phyloP scores from a whole-genome alignment of 2,329 filamentous ascomycete species.

The Corniculantispora saksenae region DNA sequence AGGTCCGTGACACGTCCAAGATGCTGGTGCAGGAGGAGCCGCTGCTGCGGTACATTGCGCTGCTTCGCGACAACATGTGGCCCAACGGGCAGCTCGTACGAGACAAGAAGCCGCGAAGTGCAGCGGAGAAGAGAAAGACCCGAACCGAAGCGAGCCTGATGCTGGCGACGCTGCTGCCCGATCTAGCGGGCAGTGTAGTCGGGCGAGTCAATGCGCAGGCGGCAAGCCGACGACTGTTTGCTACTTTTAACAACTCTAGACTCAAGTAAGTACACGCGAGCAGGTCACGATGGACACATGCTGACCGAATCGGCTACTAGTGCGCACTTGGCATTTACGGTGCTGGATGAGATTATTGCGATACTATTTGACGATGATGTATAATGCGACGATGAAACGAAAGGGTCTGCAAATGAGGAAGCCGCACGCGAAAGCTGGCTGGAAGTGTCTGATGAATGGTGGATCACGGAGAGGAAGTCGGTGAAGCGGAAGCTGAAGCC shows the following conservation, averaged over 20 bases:
- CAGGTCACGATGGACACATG: not conserved
- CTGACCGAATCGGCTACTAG: conserved; percentile 37
- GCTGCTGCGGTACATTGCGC: conserved; percentile 71
- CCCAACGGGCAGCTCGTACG: conserved; percentile 63
- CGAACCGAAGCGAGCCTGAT: conserved; percentile 86
- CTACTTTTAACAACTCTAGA: conserved; percentile 85
- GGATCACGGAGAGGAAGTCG: conserved; percentile 2
- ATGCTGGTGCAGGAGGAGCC: conserved; percentile 75
- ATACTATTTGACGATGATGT: conserved; percentile 58
- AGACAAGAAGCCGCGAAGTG: conserved; percentile 58
- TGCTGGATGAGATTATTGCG: conserved; percentile 69
- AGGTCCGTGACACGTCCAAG: conserved; percentile 82
- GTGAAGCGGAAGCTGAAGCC: conserved; percentile 7
- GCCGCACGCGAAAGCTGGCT: not conserved
- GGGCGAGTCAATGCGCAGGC: conserved; percentile 88
- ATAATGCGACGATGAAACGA: not conserved
- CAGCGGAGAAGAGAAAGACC: conserved; percentile 75
- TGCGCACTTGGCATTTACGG: conserved; percentile 68
- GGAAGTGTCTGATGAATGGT: not conserved
- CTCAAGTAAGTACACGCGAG: conserved; percentile 68
- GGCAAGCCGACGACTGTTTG: conserved; percentile 85
- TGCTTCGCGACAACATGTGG: conserved; percentile 80
- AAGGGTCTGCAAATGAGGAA: not conserved
- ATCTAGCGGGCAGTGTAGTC: conserved; percentile 89
- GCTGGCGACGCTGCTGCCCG: conserved; percentile 85